Conservation (phyloP, 495 filamentous ascomycete genomes). For the Talaromyces proteolyticus region DNA sequence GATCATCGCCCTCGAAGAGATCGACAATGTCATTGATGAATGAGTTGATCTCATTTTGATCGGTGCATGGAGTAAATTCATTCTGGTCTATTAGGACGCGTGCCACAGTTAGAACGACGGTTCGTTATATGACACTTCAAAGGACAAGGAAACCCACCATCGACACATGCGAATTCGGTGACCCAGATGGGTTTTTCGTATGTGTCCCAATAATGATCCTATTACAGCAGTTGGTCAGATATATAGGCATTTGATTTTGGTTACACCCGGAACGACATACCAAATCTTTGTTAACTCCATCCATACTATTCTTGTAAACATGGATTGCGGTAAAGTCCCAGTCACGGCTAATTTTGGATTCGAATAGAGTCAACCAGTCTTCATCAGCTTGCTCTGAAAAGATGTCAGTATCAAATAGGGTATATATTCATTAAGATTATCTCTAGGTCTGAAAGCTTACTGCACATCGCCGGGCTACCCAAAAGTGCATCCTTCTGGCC, state of each 20-base stretch:
- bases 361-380: constrained; percentile 17
- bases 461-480: constrained; percentile 14
- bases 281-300: constrained; percentile 14
- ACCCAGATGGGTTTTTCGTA: constrained; percentile 21
- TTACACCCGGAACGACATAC: constrained; percentile 1
- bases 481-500: constrained; percentile 9
- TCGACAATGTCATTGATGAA: constrained; percentile 16
- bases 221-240: not conserved
- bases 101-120: not conserved
- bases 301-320: constrained; percentile 16
- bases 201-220: constrained; percentile 12
- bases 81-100: not conserved
- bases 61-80: constrained; percentile 6
- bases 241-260: not conserved
- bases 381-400: constrained; percentile 15
- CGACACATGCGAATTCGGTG: constrained; percentile 19
- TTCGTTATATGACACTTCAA: not conserved
- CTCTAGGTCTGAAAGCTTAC: too few species aligned
- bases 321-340: constrained; percentile 22
- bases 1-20: constrained; percentile 12
- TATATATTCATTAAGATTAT: too few species aligned
- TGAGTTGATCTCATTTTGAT: constrained; percentile 10
- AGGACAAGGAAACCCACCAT: constrained; percentile 6
- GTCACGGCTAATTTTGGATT: not conserved
- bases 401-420: not conserved